These are phyloP conservation scores for Oidium heveae DNA, from an alignment of 2,329 filamentous ascomycete genomes.

Conservation along the genomic window DNA sequence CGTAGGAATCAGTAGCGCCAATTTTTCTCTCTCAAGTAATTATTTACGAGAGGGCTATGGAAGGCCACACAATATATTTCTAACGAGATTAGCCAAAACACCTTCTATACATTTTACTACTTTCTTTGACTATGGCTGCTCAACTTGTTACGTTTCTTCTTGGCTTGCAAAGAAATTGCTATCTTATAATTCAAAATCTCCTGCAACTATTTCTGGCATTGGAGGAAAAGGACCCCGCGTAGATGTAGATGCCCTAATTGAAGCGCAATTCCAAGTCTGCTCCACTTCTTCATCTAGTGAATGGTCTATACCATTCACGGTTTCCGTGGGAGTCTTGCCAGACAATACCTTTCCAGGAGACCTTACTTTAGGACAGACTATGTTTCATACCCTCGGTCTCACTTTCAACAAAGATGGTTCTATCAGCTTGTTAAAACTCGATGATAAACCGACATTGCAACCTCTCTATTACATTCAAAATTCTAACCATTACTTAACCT, in stretches of 20 bases:
- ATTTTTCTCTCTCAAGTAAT: background rate
- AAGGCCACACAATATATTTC: background rate
- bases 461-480: background rate
- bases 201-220: background rate
- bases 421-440: background rate
- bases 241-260: background rate
- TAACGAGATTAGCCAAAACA: background rate
- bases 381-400: background rate
- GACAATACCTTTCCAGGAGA: background rate
- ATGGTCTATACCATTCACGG: background rate
- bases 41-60: background rate
- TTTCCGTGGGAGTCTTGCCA: background rate
- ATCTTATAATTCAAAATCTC: background rate
- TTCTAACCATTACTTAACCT: background rate
- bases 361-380: background rate
- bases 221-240: background rate
- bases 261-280: background rate
- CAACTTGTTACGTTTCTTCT: background rate
- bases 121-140: background rate
- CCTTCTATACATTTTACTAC: background rate
- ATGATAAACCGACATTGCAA: background rate
- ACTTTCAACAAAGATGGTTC: background rate
- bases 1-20: background rate
- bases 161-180: background rate
- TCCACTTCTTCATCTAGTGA: background rate